Conservation (phyloP, 2,329 filamentous ascomycete genomes). For the Pleoardoris graminearum region DNA sequence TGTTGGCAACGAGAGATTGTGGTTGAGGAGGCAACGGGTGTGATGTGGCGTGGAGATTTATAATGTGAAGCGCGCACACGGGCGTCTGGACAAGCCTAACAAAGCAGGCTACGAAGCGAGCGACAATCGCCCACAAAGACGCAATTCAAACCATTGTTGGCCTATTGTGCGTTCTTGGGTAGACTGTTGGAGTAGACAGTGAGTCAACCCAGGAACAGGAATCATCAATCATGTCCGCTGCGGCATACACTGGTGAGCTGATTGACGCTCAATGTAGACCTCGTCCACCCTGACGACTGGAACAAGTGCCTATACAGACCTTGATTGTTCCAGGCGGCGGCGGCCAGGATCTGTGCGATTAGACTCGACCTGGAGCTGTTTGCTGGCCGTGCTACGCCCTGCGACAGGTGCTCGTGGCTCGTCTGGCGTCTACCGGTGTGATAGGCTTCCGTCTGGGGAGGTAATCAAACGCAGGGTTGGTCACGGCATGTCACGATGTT, state of each 20-base stretch:
- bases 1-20: constrained; percentile 1
- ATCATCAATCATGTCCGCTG: no score
- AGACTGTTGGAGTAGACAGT: no score
- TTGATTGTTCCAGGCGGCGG: not conserved
- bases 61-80: not conserved
- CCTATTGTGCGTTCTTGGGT: not conserved
- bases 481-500: constrained; percentile 2
- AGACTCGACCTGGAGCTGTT: not conserved
- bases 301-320: no score
- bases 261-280: no score
- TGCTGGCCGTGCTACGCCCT: not conserved
- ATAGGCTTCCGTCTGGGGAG: not conserved
- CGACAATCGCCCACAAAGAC: not conserved
- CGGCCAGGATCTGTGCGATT: not conserved
- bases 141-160: not conserved
- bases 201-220: no score
- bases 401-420: constrained; percentile 1
- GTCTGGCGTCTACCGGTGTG: not conserved
- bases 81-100: not conserved
- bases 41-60: not conserved
- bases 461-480: constrained; percentile 1
- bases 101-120: not conserved
- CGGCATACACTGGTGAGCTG: no score
- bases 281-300: no score
- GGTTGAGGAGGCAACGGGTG: not conserved